Evolutionary conservation across 2,329 filamentous ascomycete species (phyloP), one percentile per base, ranked within the genome.

Genomic region (Colletotrichum tropicale): DNA sequence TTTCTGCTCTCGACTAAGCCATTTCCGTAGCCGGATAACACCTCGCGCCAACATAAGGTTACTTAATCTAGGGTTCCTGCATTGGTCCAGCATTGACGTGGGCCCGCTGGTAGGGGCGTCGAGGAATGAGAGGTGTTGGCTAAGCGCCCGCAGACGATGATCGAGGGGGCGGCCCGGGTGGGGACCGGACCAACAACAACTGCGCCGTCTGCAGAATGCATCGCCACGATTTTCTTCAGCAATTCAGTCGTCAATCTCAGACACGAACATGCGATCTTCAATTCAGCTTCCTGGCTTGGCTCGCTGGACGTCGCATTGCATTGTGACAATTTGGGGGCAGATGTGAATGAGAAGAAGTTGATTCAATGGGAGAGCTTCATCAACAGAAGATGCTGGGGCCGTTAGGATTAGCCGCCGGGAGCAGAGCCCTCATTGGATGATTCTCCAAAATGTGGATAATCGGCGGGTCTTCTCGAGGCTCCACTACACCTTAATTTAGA

Each of bases 151-250:
- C 55, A 21, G 61, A 43, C 28, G 74, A 65, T 52, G 64, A 34
- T 74, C 70, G 70, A 72, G 69, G 43, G 66, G 70, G 28, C 74
- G 74, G 74, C 32, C 70, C 65, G 65, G 58, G 48, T 15, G 73
- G 74, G 38, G 65, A 65, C 32, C 69, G 15, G 38, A 64, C 30
- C 69, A 64, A 38, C 34, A 62, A 62, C 36, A 55, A 66, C 28
- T 62, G 34, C 32, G 56, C 67, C 56, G 30, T 64, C 16, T 71
- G 52, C 30, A 52, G 30, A 34, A 34, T 48, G 56, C 55, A 64
- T 65, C 55, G 64, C n/a, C 69, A 24, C 56, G 7, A 48, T 34
- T 1, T 30, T 62, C 26, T 64, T 67, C n/a, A 43, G 43, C 26
- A 13, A 61, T 32, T 13, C 43, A 21, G 43, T 52, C 26, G 28